Evolutionary conservation across 352 stramenopile genomes (phyloP).

Genomic region (Saprolegnia diclina): DNA sequence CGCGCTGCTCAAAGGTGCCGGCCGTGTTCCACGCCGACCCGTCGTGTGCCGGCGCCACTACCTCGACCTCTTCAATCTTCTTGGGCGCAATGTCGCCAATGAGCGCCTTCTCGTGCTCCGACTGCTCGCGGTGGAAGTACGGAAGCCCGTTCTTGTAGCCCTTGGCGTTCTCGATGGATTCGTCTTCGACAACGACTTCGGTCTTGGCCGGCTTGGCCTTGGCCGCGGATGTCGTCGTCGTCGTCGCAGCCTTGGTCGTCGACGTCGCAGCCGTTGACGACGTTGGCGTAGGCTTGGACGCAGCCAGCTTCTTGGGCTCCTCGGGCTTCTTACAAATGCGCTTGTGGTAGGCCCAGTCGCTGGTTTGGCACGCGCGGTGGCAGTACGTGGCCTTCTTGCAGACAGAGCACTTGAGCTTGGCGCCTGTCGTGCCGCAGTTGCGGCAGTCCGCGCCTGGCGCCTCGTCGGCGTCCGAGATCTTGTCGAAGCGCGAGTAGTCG

Average conservation of each 20-base stretch:
- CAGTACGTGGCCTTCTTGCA: conserved; percentile 85
- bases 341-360: conserved; percentile 84
- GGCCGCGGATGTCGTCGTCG: conserved; percentile 11
- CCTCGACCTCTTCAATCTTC: conserved; percentile 48
- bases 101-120: conserved; percentile 92
- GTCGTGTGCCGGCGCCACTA: conserved; percentile 35
- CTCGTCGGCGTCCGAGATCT: conserved; percentile 47
- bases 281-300: conserved; percentile 17
- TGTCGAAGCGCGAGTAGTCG: conserved; percentile 83
- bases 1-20: conserved; percentile 87
- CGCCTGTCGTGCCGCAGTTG: conserved; percentile 70
- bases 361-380: conserved; percentile 67
- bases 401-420: conserved; percentile 82
- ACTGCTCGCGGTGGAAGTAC: conserved; percentile 98
- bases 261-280: neutral
- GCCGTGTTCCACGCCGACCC: conserved; percentile 89
- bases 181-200: conserved; percentile 61
- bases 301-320: conserved; percentile 32
- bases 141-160: conserved; percentile 82
- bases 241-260: neutral
- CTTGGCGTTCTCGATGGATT: conserved; percentile 56
- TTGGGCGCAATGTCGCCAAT: conserved; percentile 93
- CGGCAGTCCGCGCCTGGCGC: conserved; percentile 35
- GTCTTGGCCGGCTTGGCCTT: conserved; percentile 32
- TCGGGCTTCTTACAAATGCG: conserved; percentile 84